A percentile compares a stretch with the other conserved stretches of the same genome.
Evolutionary conservation across 73 alveolate genomes (phyloP).

Genomic region (Stentor coeruleus): DNA sequence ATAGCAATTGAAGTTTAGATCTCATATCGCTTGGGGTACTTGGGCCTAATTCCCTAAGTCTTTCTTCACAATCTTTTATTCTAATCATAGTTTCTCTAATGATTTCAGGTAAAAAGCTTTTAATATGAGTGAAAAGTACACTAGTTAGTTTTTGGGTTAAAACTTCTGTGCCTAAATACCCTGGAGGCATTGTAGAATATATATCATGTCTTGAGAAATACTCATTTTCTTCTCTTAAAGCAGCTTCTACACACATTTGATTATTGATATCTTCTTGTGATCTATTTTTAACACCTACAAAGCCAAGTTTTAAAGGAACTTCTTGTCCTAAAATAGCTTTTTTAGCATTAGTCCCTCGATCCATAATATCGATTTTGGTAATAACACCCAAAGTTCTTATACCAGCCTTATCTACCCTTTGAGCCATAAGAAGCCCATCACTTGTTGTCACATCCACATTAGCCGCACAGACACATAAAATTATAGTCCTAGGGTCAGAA

Average conservation of each 20-base stretch:
- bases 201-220: slow-evolving; percentile 53
- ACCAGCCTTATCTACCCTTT: slow-evolving; percentile 88
- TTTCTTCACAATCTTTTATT: slow-evolving; percentile 63
- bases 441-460: slow-evolving; percentile 91
- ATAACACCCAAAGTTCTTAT: slow-evolving; percentile 84
- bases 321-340: slow-evolving; percentile 83
- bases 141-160: slow-evolving; percentile 72
- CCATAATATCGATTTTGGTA: slow-evolving; percentile 94
- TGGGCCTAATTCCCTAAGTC: slow-evolving; percentile 79
- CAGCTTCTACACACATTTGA: slow-evolving; percentile 28
- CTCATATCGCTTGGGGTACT: slow-evolving; percentile 76
- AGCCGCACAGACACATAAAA: slow-evolving; percentile 63
- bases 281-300: slow-evolving; percentile 97
- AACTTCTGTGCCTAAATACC: slow-evolving; percentile 69
- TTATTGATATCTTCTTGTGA: slow-evolving; percentile 89
- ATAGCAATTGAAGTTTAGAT: too few relatives aligned
- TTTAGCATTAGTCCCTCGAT: slow-evolving; percentile 94
- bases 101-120: slow-evolving; percentile 83
- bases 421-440: slow-evolving; percentile 92
- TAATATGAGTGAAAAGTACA: slow-evolving; percentile 69
- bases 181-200: slow-evolving; percentile 69
- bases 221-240: slow-evolving; percentile 19
- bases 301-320: slow-evolving; percentile 96
- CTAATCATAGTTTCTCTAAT: slow-evolving; percentile 72
- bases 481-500: slow-evolving; percentile 76